Base-by-base conservation (phyloP, 805 yeast species). In the Metschnikowia continentalis region DNA sequence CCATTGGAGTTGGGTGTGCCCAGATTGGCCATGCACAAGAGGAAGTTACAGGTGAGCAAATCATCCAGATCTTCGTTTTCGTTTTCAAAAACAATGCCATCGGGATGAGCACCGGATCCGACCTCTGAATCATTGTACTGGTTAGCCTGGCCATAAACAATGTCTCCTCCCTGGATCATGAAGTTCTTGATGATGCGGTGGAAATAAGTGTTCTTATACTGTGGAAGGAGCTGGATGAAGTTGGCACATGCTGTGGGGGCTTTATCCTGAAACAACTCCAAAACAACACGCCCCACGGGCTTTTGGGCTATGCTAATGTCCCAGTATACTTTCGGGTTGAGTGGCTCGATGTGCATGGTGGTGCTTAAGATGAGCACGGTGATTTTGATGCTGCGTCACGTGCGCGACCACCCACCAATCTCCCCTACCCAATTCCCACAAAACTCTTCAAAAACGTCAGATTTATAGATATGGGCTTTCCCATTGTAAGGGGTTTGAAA, bases 81-180 rank as follows among this genome's bases (percentile, higher is more conserved):
- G 58, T 82, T 86, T 26, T 71, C 76, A 55, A 82, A 82, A 19
- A 55, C 64, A 20, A 53, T 46, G 3, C 61, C 52, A 13, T 49
- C 46, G 32, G 60, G 61, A 13, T 48, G 54, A 11, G 30, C 48
- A 67, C 83, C 75, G 19, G 58, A 63, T 3, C 80, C 80, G 1
- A 68, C 41, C 6, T 58, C 54, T 2, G 54, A 60, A 13, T 60
- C 49, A 1, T 68, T 68, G 51, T 71, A 70, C 7, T 33, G 26
- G 8, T 42, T 47, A 5, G 53, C 58, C 2, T 71, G 65, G 7
- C 81, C 81, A 61, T 72, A 64, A 1, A 67, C 62, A 2, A 78
- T 61, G 61, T 84, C 88, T 37, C 91, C 91, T 3, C 81, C 83
- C 64, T 86, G 91, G 15, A 86, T 68, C 74, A 85, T 80, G 61